Evolutionary conservation across 2,329 filamentous ascomycete species (phyloP).

Genomic region (Cadophora sp.): DNA sequence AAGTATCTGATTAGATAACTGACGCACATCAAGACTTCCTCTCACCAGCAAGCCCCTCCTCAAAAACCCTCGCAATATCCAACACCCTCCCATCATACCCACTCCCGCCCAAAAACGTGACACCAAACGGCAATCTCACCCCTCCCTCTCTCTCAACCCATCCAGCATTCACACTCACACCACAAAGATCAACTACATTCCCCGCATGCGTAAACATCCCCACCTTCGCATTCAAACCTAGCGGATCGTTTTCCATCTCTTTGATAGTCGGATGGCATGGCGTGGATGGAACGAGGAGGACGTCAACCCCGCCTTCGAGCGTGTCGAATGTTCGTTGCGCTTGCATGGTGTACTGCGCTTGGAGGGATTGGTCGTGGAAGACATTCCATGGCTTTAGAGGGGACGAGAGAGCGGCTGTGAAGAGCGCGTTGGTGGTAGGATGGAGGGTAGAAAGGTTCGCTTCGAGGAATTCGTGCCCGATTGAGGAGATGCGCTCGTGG

Average conservation of each 20-base stretch:
- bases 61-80: conserved; percentile 47
- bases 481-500: conserved; percentile 55
- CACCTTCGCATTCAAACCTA: conserved; percentile 56
- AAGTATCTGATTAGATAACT: background rate
- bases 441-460: conserved; percentile 51
- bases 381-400: conserved; percentile 51
- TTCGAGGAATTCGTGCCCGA: conserved; percentile 48
- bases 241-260: conserved; percentile 57
- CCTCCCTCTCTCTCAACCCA: conserved; percentile 33
- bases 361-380: conserved; percentile 48
- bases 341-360: conserved; percentile 39
- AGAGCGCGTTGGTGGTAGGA: conserved; percentile 54
- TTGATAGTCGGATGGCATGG: conserved; percentile 55
- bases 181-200: conserved; percentile 61
- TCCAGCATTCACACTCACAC: conserved; percentile 46
- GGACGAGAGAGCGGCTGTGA: conserved; percentile 48
- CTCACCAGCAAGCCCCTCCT: conserved; percentile 46
- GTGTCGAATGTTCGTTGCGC: conserved; percentile 39
- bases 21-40: conserved; percentile 43
- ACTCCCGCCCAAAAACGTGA: conserved; percentile 48
- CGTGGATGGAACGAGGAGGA: conserved; percentile 58
- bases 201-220: conserved; percentile 60
- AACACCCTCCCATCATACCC: conserved; percentile 47
- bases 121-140: conserved; percentile 47
- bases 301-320: conserved; percentile 49